Percentiles rank a stretch among this genome's conserved stretches.
phyloP scores from a whole-genome alignment of 306 rosid genomes.

The Cercis canadensis region DNA sequence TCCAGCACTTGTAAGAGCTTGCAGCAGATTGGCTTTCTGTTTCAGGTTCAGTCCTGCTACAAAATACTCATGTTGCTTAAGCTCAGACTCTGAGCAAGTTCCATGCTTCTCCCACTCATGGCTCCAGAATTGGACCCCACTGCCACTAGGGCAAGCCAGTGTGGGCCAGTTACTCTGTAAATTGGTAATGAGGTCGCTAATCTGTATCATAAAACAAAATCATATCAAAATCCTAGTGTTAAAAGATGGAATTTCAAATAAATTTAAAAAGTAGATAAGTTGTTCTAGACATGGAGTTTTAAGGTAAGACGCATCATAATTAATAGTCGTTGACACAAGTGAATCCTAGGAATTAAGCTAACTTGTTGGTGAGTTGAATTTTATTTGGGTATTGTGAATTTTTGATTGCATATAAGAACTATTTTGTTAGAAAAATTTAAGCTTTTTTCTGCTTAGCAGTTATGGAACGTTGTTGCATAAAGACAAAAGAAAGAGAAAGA shows the following conservation, averaged over 20 bases:
- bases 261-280: no score
- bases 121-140: constrained; percentile 61
- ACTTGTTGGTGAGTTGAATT: no score
- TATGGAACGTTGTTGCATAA: neutral
- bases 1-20: constrained; percentile 59
- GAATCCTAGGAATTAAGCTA: no score
- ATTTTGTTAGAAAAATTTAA: no score
- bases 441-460: no score
- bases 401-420: no score
- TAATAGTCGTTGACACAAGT: no score
- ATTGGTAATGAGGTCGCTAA: constrained; percentile 32
- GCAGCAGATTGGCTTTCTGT: constrained; percentile 52
- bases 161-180: constrained; percentile 71
- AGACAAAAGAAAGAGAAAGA: constrained; percentile 3
- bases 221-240: no score
- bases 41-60: constrained; percentile 58
- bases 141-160: constrained; percentile 73
- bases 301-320: no score
- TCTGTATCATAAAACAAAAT: constrained; percentile 25
- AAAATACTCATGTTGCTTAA: constrained; percentile 71
- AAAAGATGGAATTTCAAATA: no score
- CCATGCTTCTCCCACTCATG: constrained; percentile 89
- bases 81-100: constrained; percentile 72
- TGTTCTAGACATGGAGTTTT: no score
- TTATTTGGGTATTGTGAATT: no score